Evolutionary conservation across 1,284 basidiomycete genomes (phyloP).

Genomic region (Volvariella surrecta): DNA sequence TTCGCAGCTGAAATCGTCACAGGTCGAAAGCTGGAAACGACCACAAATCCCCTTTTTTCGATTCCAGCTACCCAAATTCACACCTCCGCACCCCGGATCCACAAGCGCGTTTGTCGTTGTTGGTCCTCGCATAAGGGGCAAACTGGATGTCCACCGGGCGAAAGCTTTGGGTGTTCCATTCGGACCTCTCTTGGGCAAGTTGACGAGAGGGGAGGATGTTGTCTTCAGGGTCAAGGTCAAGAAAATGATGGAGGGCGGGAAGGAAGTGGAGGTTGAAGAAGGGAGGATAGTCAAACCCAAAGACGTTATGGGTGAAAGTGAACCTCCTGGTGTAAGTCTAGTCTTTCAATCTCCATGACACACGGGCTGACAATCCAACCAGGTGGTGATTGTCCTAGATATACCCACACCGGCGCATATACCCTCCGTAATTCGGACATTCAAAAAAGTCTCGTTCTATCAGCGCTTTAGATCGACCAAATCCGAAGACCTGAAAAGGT

Average conservation of each 20-base stretch:
- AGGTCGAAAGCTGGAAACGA: constrained; percentile 16
- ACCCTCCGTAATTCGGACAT: constrained; percentile 43
- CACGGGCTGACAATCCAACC: constrained; percentile 4
- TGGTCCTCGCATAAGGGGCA: constrained; percentile 77
- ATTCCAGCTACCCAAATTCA: constrained; percentile 28
- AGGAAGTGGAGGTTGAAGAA: constrained; percentile 32
- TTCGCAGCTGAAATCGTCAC: too few relatives aligned
- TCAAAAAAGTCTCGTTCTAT: constrained; percentile 43
- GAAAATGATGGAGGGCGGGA: constrained; percentile 33
- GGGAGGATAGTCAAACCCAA: constrained; percentile 46
- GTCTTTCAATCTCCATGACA: constrained; percentile 1
- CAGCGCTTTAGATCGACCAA: constrained; percentile 36
- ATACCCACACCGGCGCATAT: constrained; percentile 56
- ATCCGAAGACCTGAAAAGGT: constrained; percentile 30
- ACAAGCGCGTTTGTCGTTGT: constrained; percentile 66
- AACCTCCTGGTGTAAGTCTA: constrained; percentile 39
- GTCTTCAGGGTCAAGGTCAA: constrained; percentile 38
- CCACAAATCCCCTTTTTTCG: constrained; percentile 23
- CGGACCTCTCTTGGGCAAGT: constrained; percentile 46
- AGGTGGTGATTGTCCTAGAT: constrained; percentile 57
- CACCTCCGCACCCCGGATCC: constrained; percentile 13
- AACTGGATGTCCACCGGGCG: constrained; percentile 72
- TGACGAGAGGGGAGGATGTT: constrained; percentile 48
- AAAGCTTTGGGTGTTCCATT: constrained; percentile 55
- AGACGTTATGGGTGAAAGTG: constrained; percentile 47